Conservation (phyloP, 176 grass and related monocot genomes). For the Oryza coarctata region DNA sequence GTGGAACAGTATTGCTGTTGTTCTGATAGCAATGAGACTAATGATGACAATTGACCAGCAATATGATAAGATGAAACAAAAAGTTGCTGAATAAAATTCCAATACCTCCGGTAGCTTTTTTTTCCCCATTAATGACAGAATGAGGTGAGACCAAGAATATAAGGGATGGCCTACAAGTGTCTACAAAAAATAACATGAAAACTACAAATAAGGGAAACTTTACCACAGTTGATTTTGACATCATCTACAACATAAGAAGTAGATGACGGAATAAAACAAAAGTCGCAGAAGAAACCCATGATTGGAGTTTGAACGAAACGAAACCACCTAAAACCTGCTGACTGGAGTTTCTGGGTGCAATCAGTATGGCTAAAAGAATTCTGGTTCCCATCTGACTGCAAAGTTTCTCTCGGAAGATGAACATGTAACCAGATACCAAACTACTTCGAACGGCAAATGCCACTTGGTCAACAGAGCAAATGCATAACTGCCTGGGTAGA, state of each 20-base stretch:
- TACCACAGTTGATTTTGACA: conserved; percentile 17
- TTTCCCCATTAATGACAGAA: background rate
- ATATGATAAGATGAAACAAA: background rate
- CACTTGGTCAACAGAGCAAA: background rate
- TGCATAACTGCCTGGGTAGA: background rate
- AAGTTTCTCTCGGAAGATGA: background rate
- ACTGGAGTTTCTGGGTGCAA: background rate
- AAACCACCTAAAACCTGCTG: conserved; percentile 19
- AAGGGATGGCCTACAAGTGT: conserved; percentile 6
- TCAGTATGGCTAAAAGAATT: background rate
- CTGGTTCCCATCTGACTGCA: background rate
- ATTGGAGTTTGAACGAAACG: background rate
- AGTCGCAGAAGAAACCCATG: background rate
- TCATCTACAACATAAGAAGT: conserved; percentile 1
- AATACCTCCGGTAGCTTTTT: background rate
- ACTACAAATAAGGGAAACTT: conserved; percentile 22
- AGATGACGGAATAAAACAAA: background rate
- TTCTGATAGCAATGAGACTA: background rate
- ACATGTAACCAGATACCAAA: background rate
- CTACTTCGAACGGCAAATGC: background rate
- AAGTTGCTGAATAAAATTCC: background rate
- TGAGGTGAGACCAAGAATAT: background rate
- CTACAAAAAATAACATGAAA: conserved; percentile 10
- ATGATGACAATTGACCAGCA: background rate
- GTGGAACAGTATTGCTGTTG: background rate